Base-by-base conservation (phyloP, 495 filamentous ascomycete species). In the Chaetomidium leptoderma region DNA sequence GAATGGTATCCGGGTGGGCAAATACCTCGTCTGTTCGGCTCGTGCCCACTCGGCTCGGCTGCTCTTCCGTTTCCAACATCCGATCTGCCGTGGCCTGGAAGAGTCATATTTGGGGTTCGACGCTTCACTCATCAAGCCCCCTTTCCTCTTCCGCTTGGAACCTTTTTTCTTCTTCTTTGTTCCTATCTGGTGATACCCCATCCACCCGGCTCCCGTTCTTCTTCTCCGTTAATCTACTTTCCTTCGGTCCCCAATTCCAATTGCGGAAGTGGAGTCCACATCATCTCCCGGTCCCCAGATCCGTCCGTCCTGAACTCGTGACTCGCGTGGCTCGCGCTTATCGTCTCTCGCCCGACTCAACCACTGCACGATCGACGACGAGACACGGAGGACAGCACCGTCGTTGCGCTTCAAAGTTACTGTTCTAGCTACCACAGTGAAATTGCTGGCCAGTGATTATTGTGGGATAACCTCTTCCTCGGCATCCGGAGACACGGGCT, bases 11-110 rank as follows among this genome's bases (percentile, higher is more conserved):
- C 42, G 45, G 43, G 17, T 32, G 21, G 27, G 23, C 37, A 23
- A 8, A 16, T 53, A 17, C 17, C 44, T 49, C 33, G 27, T 50
- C 29, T 44, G 39, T 44, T 52, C 42, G 54, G 32, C 54, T 53
- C n/a, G 35, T 55, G 55, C 52, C 60, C 48, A 21, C 53, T 59
- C 60, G 60, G 60, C 60, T 63, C 60, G 57, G 61, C 61, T 57
- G 24, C 54, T 33, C 17, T 10, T 33, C 39, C 39, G 42, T 33
- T n/a, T 27, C 27, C 56, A 35, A 63, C 33, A 59, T 51, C 60
- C 56, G 60, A 63, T 57, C 54, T 57, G 54, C 42, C 52, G 58
- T 26, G 49, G 36, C 27, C 11, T 17, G 26, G 47, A 56, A 46
- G 55, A 48, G 60, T 56, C 30, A 63, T 63, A 63, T 59, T 51